Base-by-base conservation (phyloP, 2,329 filamentous ascomycete species). In the Arthroderma sp. region DNA sequence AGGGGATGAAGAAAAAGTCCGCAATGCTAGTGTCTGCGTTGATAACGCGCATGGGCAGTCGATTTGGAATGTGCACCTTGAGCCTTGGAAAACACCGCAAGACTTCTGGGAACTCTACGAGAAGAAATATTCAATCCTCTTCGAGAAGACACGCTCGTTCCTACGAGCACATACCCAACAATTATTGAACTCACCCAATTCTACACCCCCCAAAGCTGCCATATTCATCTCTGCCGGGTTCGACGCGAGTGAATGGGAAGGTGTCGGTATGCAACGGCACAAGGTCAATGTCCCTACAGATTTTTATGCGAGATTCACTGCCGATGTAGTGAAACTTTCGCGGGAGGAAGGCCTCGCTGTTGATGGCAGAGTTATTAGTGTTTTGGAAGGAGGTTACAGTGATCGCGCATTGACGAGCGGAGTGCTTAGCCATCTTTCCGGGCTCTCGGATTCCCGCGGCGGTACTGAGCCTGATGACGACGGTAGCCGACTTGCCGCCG, bases 191-290 rank as follows among this genome's bases (percentile, higher is more conserved):
- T 68, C 73, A 1, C 66, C 73, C 6, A 73, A 71, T 42, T 74
- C 77, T 34, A 73, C 79, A 31, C 68, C 68, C 27, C 83, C 87
- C 3, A 89, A 82, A 56, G 85, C 84, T 1, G 89, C 86, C 31
- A 87, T 98, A 38, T 98, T 98, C 66, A 68, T 98, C 41, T 96
- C 89, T 38, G 88, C 91, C 2, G 93, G 91, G 0, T 98, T 98
- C 53, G 91, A 98, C 65, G 91, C 91, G 3, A 95, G 88, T 58
- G 87, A 98, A 60, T 93, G 85, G 80, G 91, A 98, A 62, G 80
- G 83, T 11, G 71, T 76, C 3, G 86, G 86, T 3, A 98, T 98
- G 91, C 91, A 98, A 64, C 77, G 91, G 39, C 91, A 98, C 63
- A 82, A 84, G 47, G 88, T 94, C 56, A 94, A 94, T 57, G 91